Evolutionary conservation across 2,329 filamentous ascomycete species (phyloP).

Genomic region (Microcyclospora tardicrescens): DNA sequence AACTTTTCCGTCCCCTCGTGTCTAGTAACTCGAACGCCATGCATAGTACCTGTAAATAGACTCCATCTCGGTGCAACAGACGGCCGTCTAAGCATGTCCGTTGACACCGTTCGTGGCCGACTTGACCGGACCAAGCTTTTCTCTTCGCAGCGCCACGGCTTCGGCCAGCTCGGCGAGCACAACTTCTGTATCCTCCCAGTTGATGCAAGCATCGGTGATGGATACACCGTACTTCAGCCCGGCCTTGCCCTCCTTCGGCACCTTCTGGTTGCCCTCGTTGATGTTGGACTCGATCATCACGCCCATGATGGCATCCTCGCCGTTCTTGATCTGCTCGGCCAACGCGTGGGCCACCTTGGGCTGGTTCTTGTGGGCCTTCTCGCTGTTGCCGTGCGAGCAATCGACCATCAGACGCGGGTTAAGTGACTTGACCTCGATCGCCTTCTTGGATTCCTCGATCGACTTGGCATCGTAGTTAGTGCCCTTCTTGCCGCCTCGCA

Average conservation of each 20-base stretch:
- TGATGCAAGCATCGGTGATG: slow-evolving; percentile 95
- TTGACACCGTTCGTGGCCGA: no score
- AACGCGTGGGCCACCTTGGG: slow-evolving; percentile 76
- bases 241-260: slow-evolving; percentile 70
- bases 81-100: no score
- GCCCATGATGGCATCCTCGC: slow-evolving; percentile 81
- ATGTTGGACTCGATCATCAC: slow-evolving; percentile 99
- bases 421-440: slow-evolving; percentile 61
- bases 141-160: slow-evolving; percentile 63
- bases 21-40: no score
- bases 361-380: slow-evolving; percentile 96
- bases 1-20: no score
- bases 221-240: slow-evolving; percentile 87
- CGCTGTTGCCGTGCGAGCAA: slow-evolving; percentile 77
- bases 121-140: slow-evolving; percentile 22
- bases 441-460: slow-evolving; percentile 70
- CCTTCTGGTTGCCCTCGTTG: slow-evolving; percentile 85
- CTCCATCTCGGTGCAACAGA: no score
- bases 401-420: slow-evolving; percentile 80
- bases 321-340: slow-evolving; percentile 71
- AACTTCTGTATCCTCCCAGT: slow-evolving; percentile 77
- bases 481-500: slow-evolving; percentile 81
- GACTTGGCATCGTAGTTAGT: slow-evolving; percentile 86
- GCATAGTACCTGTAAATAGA: no score
- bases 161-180: slow-evolving; percentile 67